phyloP scores from a whole-genome alignment of 1,139 yeast genomes.

The Geotrichum fermentans region DNA sequence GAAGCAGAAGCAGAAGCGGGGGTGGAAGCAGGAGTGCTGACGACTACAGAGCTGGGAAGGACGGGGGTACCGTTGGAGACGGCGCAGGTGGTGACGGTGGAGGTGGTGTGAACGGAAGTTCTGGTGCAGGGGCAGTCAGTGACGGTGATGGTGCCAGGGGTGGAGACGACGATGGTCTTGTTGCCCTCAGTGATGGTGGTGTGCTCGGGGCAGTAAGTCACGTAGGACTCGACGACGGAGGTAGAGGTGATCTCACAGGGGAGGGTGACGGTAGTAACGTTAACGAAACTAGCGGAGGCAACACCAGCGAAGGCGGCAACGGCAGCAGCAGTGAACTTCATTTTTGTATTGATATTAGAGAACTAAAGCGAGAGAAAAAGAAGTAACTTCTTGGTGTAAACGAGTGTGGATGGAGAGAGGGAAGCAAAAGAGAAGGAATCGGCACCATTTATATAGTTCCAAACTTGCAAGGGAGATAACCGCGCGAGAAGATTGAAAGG shows the following conservation, averaged over 20 bases:
- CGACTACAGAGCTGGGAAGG: too few species aligned
- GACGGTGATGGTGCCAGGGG: slow-evolving; percentile 43
- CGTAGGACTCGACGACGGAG: slow-evolving; percentile 36
- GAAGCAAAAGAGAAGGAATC: neutral
- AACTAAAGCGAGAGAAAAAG: neutral
- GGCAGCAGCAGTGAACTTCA: slow-evolving; percentile 33
- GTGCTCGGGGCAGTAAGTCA: slow-evolving; percentile 43
- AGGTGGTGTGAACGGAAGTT: slow-evolving; percentile 45
- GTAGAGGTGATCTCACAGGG: slow-evolving; percentile 28
- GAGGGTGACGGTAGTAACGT: slow-evolving; percentile 30
- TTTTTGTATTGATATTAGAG: slow-evolving; percentile 23
- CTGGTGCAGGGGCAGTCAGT: slow-evolving; percentile 53
- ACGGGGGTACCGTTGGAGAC: slow-evolving; percentile 31
- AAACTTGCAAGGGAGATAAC: neutral
- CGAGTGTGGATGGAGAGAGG: neutral
- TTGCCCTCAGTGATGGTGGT: slow-evolving; percentile 39
- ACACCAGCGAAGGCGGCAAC: slow-evolving; percentile 24
- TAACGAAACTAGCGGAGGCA: slow-evolving; percentile 25
- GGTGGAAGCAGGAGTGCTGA: slow-evolving; percentile 19
- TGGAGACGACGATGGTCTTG: slow-evolving; percentile 41
- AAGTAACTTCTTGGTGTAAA: neutral
- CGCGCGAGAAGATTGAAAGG: too few species aligned
- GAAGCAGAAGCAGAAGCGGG: too few species aligned
- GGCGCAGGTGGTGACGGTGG: slow-evolving; percentile 42
- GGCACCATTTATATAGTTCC: neutral